Evolutionary conservation across 1,284 basidiomycete genomes (phyloP).

Genomic region (Pseudozyma sp.): DNA sequence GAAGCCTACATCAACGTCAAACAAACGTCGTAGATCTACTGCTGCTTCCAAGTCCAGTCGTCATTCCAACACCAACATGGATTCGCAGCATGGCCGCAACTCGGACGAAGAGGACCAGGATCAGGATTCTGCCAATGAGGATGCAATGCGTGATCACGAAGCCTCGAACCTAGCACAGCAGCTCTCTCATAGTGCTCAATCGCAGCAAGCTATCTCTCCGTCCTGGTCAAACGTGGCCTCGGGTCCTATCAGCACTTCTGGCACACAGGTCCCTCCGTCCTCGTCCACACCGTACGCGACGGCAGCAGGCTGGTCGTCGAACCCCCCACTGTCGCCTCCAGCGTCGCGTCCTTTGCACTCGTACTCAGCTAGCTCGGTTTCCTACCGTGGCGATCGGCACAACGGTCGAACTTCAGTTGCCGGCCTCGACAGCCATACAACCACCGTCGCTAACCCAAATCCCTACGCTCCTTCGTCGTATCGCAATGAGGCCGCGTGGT

Average conservation of each 20-base stretch:
- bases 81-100: background rate
- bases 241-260: constrained; percentile 5
- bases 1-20: constrained; percentile 5
- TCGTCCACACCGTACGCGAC: constrained; percentile 7
- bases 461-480: constrained; percentile 14
- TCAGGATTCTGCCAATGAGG: constrained; percentile 7
- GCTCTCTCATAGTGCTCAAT: constrained; percentile 4
- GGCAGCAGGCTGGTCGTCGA: constrained; percentile 13
- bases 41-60: constrained; percentile 11
- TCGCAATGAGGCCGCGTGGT: constrained; percentile 23
- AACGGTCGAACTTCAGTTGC: background rate
- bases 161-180: background rate
- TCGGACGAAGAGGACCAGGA: constrained; percentile 13
- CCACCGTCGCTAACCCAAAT: constrained; percentile 4
- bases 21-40: constrained; percentile 24
- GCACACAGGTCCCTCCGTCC: background rate
- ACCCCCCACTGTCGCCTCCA: constrained; percentile 30
- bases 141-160: background rate
- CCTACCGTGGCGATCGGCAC: constrained; percentile 9
- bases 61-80: background rate
- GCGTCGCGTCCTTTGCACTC: constrained; percentile 10
- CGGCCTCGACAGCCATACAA: background rate
- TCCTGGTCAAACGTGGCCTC: constrained; percentile 13
- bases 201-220: constrained; percentile 8
- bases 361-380: constrained; percentile 4